A percentile compares a stretch with the other conserved stretches of the same genome.
These are phyloP conservation scores for Cytospora mali DNA, from an alignment of 2,329 filamentous ascomycete species.

Conservation along the genomic window DNA sequence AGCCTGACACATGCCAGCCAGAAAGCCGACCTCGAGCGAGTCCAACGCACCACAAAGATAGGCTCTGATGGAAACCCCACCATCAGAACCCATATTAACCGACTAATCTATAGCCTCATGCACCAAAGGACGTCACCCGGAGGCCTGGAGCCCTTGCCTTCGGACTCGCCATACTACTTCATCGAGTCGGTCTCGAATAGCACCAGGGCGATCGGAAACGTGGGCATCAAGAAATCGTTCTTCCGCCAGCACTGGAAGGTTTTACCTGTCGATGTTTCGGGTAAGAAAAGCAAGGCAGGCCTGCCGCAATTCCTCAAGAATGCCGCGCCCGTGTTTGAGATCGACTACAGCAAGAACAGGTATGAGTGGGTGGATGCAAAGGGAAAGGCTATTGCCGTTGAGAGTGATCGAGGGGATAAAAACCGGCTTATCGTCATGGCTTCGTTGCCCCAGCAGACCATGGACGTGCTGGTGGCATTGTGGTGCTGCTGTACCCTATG, in stretches of 20 bases:
- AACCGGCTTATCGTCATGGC: constrained; percentile 23
- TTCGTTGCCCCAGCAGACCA: constrained; percentile 14
- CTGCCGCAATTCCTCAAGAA: constrained; percentile 20
- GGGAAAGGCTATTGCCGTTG: constrained; percentile 21
- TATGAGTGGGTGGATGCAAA: constrained; percentile 4
- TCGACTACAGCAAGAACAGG: constrained; percentile 4
- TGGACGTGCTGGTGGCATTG: constrained; percentile 28
- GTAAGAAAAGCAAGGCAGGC: constrained; percentile 13
- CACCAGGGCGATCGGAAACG: constrained; percentile 15
- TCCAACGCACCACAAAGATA: constrained; percentile 31
- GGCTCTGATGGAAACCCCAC: constrained; percentile 27
- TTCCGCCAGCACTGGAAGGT: constrained; percentile 24
- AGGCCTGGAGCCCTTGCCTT: constrained; percentile 21
- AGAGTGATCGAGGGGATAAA: constrained; percentile 5
- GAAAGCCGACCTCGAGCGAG: constrained; percentile 32
- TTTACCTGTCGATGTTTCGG: constrained; percentile 24
- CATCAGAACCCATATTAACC: constrained; percentile 25
- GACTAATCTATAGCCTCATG: constrained; percentile 32
- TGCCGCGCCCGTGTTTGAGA: constrained; percentile 12
- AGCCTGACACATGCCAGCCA: too few species aligned
- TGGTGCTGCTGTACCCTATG: constrained; percentile 27
- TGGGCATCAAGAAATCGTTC: constrained; percentile 27
- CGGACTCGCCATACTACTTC: constrained; percentile 31
- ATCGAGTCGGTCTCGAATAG: constrained; percentile 28
- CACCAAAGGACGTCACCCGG: constrained; percentile 18